Percentiles rank a stretch among this genome's conserved stretches.
These are phyloP conservation scores for Dothistroma septosporum DNA, from an alignment of 2,329 filamentous ascomycete species.

Conservation along the genomic window DNA sequence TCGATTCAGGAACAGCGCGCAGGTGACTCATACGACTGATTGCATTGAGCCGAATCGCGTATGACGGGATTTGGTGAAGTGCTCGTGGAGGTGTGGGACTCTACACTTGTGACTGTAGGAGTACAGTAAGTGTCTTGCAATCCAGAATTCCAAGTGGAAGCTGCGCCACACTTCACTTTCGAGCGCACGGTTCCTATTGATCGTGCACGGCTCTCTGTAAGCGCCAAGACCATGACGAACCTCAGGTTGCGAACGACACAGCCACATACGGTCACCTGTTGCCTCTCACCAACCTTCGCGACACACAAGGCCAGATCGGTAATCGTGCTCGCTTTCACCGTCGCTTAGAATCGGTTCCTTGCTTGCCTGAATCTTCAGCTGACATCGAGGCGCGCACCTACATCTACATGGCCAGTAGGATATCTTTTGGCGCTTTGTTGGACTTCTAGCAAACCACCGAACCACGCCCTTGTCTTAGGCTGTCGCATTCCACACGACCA, in stretches of 20 bases:
- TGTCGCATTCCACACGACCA: conserved; percentile 11
- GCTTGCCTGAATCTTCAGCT: conserved; percentile 24
- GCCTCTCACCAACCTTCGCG: background rate
- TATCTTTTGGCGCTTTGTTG: conserved; percentile 4
- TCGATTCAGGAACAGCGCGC: background rate
- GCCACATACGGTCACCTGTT: conserved; percentile 18
- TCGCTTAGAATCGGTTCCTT: conserved; percentile 8
- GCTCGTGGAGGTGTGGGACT: background rate
- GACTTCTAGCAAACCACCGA: conserved; percentile 1
- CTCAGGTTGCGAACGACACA: conserved; percentile 8
- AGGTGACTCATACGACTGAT: background rate
- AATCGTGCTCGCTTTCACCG: conserved; percentile 7
- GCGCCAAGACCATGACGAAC: conserved; percentile 6
- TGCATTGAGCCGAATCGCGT: background rate
- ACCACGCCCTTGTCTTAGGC: conserved; percentile 21
- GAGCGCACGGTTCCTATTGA: background rate
- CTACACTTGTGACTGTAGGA: background rate
- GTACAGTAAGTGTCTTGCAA: no score
- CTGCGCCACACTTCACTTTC: conserved; percentile 8
- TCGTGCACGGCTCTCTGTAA: background rate
- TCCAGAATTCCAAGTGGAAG: background rate
- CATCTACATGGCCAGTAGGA: conserved; percentile 18
- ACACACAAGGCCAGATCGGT: background rate
- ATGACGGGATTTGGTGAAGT: background rate
- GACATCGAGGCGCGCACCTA: conserved; percentile 13